Evolutionary conservation across 2,329 filamentous ascomycete genomes (phyloP).

Genomic region (Phialemoniopsis sp.): DNA sequence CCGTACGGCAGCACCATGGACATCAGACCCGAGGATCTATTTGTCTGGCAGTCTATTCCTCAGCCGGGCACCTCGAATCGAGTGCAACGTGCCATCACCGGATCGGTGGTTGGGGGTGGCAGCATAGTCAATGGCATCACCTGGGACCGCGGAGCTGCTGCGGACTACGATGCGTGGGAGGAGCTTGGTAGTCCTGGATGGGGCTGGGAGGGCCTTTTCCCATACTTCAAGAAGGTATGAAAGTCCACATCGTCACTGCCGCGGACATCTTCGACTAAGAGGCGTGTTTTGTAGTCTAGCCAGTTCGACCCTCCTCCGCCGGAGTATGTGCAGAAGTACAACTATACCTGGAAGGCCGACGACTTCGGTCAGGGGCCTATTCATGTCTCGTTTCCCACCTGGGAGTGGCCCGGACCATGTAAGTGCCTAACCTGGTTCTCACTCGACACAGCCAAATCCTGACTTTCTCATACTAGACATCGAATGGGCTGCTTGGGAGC

Average conservation of each 20-base stretch:
- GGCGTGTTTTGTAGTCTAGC: too few relatives aligned
- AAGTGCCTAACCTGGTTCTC: neutral
- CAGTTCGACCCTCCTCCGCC: too few relatives aligned
- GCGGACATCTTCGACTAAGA: too few relatives aligned
- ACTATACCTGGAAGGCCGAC: too few relatives aligned
- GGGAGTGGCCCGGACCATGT: neutral
- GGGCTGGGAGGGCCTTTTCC: slow-evolving; percentile 37
- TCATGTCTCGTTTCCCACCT: slow-evolving; percentile 28
- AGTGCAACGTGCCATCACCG: slow-evolving; percentile 27
- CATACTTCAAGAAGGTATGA: slow-evolving; percentile 43
- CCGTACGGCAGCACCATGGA: slow-evolving; percentile 22
- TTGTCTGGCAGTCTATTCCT: slow-evolving; percentile 12
- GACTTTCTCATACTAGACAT: too few relatives aligned
- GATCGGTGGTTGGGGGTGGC: slow-evolving; percentile 32
- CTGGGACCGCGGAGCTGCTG: slow-evolving; percentile 30
- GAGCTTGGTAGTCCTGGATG: slow-evolving; percentile 32
- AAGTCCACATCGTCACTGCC: fast-evolving
- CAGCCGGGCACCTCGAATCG: slow-evolving; percentile 12
- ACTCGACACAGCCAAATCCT: too few relatives aligned
- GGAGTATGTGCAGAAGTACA: too few relatives aligned
- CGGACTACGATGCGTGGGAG: slow-evolving; percentile 38
- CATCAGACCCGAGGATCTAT: slow-evolving; percentile 21
- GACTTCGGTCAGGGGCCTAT: slow-evolving; percentile 20
- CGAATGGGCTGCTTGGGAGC: too few relatives aligned
- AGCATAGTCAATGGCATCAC: slow-evolving; percentile 35